These are phyloP conservation scores for Mucuna pruriens DNA, from an alignment of 306 rosid species.

Conservation along the genomic window DNA sequence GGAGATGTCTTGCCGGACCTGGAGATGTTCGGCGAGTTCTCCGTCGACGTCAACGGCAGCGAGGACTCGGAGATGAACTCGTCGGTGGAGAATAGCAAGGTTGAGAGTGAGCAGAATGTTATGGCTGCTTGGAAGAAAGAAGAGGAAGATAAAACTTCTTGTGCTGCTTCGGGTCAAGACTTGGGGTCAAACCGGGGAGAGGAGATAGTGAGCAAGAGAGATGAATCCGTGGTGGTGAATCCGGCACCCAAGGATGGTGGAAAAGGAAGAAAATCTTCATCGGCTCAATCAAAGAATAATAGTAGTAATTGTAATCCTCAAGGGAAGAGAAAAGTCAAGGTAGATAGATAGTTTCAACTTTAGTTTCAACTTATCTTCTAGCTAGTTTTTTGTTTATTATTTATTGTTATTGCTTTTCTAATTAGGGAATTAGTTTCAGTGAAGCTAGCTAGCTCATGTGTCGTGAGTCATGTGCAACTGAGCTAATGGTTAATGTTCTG, in stretches of 20 bases:
- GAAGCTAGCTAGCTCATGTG: conserved; percentile 6
- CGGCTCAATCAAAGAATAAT: conserved; percentile 54
- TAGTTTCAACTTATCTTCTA: not conserved
- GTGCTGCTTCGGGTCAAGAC: conserved; percentile 19
- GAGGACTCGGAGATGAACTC: conserved; percentile 64
- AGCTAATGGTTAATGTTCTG: conserved; percentile 27
- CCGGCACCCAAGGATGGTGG: conserved; percentile 35
- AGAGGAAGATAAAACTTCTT: conserved; percentile 51
- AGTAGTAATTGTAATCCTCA: conserved; percentile 46
- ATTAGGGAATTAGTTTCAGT: not conserved
- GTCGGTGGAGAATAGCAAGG: conserved; percentile 41
- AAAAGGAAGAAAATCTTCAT: conserved; percentile 65
- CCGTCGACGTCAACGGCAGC: conserved; percentile 36
- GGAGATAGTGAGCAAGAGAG: conserved; percentile 58
- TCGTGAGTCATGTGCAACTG: not conserved
- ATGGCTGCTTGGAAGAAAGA: not conserved
- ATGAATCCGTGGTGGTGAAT: conserved; percentile 35
- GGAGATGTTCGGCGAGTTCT: conserved; percentile 76
- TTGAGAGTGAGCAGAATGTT: not conserved
- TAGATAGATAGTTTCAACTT: conserved; percentile 11
- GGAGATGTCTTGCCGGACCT: conserved; percentile 79
- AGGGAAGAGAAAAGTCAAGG: conserved; percentile 91
- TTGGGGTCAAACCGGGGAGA: conserved; percentile 44
- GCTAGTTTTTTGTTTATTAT: not conserved
- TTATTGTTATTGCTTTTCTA: too few relatives aligned